Percentiles rank a stretch among this genome's conserved stretches.
phyloP scores from a whole-genome alignment of 2,329 filamentous ascomycete genomes.

The Colletotrichum cordylinicola region DNA sequence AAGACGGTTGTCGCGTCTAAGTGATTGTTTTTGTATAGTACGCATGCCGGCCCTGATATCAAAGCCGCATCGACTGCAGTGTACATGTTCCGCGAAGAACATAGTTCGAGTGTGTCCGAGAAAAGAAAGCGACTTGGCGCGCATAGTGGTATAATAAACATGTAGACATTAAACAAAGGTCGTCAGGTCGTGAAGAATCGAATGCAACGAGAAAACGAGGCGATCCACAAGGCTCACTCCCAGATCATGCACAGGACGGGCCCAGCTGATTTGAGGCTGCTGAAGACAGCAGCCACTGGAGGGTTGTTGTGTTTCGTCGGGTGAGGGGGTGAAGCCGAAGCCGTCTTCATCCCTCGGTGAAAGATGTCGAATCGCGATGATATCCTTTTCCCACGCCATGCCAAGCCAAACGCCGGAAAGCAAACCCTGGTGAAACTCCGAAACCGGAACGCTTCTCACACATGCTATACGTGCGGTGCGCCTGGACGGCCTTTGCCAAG shows the following conservation, averaged over 20 bases:
- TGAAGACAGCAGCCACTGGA: not conserved
- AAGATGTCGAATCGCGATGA: slow-evolving; percentile 12
- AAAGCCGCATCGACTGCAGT: not conserved
- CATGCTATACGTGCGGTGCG: slow-evolving; percentile 55
- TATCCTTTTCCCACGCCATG: slow-evolving; percentile 18
- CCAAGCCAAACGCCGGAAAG: slow-evolving; percentile 44
- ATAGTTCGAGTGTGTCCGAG: slow-evolving; percentile 13
- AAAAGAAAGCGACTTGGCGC: slow-evolving; percentile 22
- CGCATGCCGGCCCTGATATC: not conserved
- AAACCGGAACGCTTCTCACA: slow-evolving; percentile 8
- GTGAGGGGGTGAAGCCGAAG: not conserved
- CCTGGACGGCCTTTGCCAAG: slow-evolving; percentile 54
- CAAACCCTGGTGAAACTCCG: not conserved
- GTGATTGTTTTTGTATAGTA: slow-evolving; percentile 2
- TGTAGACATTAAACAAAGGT: slow-evolving; percentile 27
- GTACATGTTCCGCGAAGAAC: slow-evolving; percentile 3
- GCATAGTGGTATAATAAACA: slow-evolving; percentile 23
- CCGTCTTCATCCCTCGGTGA: slow-evolving; percentile 1
- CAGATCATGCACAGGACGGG: not conserved
- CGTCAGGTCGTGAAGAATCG: slow-evolving; percentile 27
- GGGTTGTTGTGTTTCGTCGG: not conserved
- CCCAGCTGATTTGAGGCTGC: not conserved
- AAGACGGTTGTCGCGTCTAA: not conserved
- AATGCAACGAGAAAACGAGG: slow-evolving; percentile 16
- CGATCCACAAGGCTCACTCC: not conserved